Percentiles rank a stretch among this genome's conserved stretches.
Conservation (phyloP, 176 grass and related monocot species). For the Aegilops longissima region DNA sequence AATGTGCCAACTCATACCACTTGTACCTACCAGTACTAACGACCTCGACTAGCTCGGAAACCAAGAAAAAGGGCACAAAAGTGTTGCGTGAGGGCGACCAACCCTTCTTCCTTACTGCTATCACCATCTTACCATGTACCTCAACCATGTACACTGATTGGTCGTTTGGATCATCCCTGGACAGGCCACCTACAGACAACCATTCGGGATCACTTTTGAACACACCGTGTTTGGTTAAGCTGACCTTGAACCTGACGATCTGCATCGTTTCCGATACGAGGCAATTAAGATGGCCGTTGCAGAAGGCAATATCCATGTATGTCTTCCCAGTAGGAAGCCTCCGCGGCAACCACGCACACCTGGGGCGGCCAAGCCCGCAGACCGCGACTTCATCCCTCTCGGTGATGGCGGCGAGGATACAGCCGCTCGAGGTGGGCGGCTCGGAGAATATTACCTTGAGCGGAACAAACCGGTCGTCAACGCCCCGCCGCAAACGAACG, state of each 20-base stretch:
- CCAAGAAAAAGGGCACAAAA: too few relatives aligned
- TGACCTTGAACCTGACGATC: not conserved
- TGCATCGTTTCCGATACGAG: not conserved
- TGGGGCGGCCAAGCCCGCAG: not conserved
- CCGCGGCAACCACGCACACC: not conserved
- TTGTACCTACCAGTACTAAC: too few relatives aligned
- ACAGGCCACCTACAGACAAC: too few relatives aligned
- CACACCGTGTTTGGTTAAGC: not conserved
- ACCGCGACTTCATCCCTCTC: not conserved
- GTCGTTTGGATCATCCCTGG: not conserved
- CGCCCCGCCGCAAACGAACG: not conserved
- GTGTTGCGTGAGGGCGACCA: too few relatives aligned
- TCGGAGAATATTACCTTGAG: not conserved
- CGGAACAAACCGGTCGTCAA: too few relatives aligned
- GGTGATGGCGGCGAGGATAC: not conserved
- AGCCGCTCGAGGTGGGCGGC: not conserved
- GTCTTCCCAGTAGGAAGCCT: not conserved
- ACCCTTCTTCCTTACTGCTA: rapidly evolving
- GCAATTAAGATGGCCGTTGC: not conserved
- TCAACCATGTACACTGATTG: not conserved
- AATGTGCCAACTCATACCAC: rapidly evolving
- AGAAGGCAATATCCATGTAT: not conserved
- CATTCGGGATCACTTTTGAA: not conserved
- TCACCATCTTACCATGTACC: not conserved
- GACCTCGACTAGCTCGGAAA: too few relatives aligned